These are phyloP conservation scores for Fusarium liriodendri DNA, from an alignment of 2,329 filamentous ascomycete genomes.

Conservation along the genomic window DNA sequence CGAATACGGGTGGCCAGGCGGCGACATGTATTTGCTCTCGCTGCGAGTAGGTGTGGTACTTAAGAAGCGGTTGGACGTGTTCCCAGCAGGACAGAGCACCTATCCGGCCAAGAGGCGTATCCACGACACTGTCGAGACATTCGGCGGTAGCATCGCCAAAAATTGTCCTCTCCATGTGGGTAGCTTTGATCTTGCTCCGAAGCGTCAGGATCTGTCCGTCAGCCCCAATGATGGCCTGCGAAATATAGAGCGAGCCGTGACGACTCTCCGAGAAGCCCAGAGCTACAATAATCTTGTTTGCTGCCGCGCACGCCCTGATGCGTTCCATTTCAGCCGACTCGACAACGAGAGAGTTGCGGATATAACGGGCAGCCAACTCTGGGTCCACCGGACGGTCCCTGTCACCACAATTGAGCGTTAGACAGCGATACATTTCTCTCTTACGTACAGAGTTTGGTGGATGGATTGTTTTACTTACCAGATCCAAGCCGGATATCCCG, in stretches of 20 bases:
- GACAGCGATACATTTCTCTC: neutral
- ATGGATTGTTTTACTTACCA: neutral
- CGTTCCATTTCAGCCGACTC: conserved; percentile 53
- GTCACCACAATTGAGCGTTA: conserved; percentile 45
- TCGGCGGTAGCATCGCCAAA: conserved; percentile 54
- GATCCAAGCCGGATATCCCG: conserved; percentile 48
- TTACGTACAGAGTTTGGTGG: no score
- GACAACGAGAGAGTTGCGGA: conserved; percentile 25
- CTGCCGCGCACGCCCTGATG: conserved; percentile 47
- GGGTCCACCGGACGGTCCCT: neutral
- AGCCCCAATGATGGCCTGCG: conserved; percentile 55
- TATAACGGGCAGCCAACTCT: neutral
- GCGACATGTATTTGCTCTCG: conserved; percentile 18
- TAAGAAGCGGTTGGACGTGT: conserved; percentile 13
- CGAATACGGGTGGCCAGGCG: conserved; percentile 8
- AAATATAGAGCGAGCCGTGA: conserved; percentile 53
- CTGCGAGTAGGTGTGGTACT: conserved; percentile 11
- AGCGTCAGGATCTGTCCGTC: conserved; percentile 52
- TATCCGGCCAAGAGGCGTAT: conserved; percentile 33
- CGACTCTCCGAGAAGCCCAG: conserved; percentile 56
- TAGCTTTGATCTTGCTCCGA: conserved; percentile 63
- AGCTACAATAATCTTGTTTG: conserved; percentile 51
- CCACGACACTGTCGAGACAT: neutral
- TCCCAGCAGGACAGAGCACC: conserved; percentile 59
- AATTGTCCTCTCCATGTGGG: conserved; percentile 62